Percentiles rank a stretch among this genome's conserved stretches.
Evolutionary conservation across 2,329 filamentous ascomycete genomes (phyloP).

Genomic region (Sporothrix inflata): DNA sequence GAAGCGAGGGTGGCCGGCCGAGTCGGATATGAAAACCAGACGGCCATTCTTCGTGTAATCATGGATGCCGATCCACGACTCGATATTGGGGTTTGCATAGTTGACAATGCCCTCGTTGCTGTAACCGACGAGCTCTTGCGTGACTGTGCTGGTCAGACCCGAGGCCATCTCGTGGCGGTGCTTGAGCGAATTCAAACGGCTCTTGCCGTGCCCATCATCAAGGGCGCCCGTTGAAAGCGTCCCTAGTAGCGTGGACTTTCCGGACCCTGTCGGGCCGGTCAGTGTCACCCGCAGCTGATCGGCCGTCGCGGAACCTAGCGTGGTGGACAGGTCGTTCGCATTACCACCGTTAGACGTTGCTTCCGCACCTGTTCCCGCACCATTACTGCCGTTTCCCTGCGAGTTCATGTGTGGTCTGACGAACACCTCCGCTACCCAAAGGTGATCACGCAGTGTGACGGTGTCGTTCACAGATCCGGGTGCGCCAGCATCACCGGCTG

Average conservation of each 20-base stretch:
- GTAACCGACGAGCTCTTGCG: constrained; percentile 92
- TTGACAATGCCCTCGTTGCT: constrained; percentile 67
- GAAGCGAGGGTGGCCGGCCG: constrained; percentile 87
- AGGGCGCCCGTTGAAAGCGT: constrained; percentile 84
- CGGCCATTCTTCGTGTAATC: constrained; percentile 72
- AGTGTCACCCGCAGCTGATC: constrained; percentile 85
- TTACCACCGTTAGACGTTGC: constrained; percentile 29
- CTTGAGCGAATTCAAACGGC: constrained; percentile 82
- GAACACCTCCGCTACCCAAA: constrained; percentile 89
- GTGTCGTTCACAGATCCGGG: constrained; percentile 36
- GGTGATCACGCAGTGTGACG: constrained; percentile 51
- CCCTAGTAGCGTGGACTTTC: constrained; percentile 89
- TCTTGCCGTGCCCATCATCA: constrained; percentile 91
- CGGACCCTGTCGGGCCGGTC: constrained; percentile 85
- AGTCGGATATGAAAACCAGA: constrained; percentile 87
- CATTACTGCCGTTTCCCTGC: background rate
- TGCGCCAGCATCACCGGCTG: background rate
- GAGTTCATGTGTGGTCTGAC: constrained; percentile 71
- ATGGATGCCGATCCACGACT: constrained; percentile 94
- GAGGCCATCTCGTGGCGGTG: constrained; percentile 92
- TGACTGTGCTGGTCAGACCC: constrained; percentile 90
- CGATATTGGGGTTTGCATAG: constrained; percentile 82
- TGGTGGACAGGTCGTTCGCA: constrained; percentile 21
- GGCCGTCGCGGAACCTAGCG: constrained; percentile 43
- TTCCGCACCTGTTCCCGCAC: background rate